Percentiles rank a stretch among this genome's conserved stretches.
Evolutionary conservation across 768 basidiomycete species (phyloP).

Genomic region (Jaapia argillacea): DNA sequence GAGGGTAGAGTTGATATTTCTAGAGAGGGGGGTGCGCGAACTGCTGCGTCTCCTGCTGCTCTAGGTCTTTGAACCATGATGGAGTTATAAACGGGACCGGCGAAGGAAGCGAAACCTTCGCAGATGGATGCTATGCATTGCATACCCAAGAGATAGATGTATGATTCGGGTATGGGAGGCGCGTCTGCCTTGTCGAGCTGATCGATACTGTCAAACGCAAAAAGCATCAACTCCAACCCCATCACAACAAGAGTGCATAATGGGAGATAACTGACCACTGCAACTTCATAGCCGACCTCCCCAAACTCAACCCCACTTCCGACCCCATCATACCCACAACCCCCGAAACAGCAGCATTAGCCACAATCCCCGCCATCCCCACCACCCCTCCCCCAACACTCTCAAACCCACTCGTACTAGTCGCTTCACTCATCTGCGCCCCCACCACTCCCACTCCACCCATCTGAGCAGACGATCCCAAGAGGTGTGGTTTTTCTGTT

Average conservation of each 20-base stretch:
- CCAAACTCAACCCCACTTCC: constrained; percentile 59
- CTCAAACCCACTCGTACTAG: constrained; percentile 36
- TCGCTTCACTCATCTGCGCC: constrained; percentile 22
- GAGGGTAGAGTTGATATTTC: constrained; percentile 46
- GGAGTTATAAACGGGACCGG: constrained; percentile 64
- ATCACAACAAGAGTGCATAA: too few relatives aligned
- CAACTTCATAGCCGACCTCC: constrained; percentile 74
- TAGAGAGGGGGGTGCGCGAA: constrained; percentile 67
- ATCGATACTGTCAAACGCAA: constrained; percentile 59
- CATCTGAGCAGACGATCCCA: constrained; percentile 77
- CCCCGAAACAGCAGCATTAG: constrained; percentile 71
- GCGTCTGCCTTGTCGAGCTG: constrained; percentile 97
- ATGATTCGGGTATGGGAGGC: constrained; percentile 86
- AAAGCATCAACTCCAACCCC: background rate
- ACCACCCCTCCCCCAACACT: constrained; percentile 61
- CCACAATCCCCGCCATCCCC: constrained; percentile 80
- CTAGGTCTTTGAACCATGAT: constrained; percentile 57
- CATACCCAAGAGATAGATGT: constrained; percentile 85
- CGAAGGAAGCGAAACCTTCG: constrained; percentile 73
- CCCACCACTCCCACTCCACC: constrained; percentile 71
- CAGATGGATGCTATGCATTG: constrained; percentile 83
- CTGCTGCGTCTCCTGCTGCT: constrained; percentile 48
- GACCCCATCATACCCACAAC: constrained; percentile 81
- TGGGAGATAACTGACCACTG: constrained; percentile 56
- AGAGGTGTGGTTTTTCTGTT: constrained; percentile 78